Percentiles rank a stretch among this genome's conserved stretches.
phyloP scores from a whole-genome alignment of 2,329 filamentous ascomycete genomes.

The Aspergillus hortae region DNA sequence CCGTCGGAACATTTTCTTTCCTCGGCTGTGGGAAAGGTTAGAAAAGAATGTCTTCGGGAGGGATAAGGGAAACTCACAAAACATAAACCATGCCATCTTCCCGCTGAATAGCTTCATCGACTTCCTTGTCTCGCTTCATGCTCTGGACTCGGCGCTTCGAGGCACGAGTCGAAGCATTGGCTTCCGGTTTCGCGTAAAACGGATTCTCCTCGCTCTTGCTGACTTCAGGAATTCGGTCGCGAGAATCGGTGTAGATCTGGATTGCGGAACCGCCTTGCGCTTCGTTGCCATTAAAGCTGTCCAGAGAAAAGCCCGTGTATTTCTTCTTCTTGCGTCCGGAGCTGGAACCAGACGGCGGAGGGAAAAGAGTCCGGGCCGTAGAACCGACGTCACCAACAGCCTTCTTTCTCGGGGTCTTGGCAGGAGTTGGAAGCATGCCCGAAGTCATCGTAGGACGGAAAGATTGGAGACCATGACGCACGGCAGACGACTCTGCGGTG shows the following conservation, averaged over 20 bases:
- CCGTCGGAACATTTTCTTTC: constrained; percentile 58
- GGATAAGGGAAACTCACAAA: constrained; percentile 50
- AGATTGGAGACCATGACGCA: constrained; percentile 19
- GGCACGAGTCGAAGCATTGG: constrained; percentile 26
- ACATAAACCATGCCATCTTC: constrained; percentile 59
- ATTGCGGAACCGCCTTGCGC: constrained; percentile 40
- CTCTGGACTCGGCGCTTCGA: constrained; percentile 35
- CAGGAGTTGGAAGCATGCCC: constrained; percentile 58
- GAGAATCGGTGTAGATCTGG: constrained; percentile 61
- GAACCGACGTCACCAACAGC: constrained; percentile 41
- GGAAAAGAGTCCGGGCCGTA: constrained; percentile 54
- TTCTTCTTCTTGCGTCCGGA: constrained; percentile 49
- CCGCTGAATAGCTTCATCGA: constrained; percentile 50
- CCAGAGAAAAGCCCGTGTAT: constrained; percentile 43
- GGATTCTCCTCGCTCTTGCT: constrained; percentile 54
- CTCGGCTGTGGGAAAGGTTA: constrained; percentile 48
- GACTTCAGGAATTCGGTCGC: constrained; percentile 56
- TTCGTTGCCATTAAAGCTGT: constrained; percentile 38
- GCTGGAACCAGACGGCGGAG: constrained; percentile 43
- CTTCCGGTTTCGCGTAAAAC: constrained; percentile 46
- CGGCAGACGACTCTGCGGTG: constrained; percentile 18
- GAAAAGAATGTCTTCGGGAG: constrained; percentile 7
- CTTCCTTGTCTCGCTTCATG: constrained; percentile 33
- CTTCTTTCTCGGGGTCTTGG: constrained; percentile 60
- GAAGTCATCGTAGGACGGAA: constrained; percentile 28